Base-by-base conservation (phyloP, 1,139 yeast genomes). In the Saccharomyces hybrid region DNA sequence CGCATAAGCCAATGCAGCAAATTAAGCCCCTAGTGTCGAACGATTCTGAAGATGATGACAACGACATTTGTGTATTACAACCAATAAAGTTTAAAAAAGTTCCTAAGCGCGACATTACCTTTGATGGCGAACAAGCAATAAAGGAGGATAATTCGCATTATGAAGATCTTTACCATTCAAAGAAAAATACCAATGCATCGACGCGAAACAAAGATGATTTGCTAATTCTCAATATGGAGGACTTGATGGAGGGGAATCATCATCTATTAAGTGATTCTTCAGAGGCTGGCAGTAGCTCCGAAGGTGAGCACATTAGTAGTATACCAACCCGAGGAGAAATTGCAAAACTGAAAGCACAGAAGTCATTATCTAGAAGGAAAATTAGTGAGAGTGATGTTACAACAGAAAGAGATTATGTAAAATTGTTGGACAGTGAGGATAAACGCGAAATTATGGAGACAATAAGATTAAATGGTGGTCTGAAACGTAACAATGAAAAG, bases 371-470 rank as follows among this genome's bases (percentile, higher is more conserved):
- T 23, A 26, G 48, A 11, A 46, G 31, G 31, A 46, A 46, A 13
- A 8, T 26, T 16, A 20, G 6, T 11, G 16, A 20, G 16, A 25
- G 47, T 8, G 47, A 50, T 4, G 27, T 51, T 16, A 8, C 54
- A 23, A 53, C 34, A 13, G 67, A 64, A 42, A 62, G 50, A 34
- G 59, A 59, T 23, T 64, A 65, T 49, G 57, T 59, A 5, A 60
- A 61, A 30, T 41, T 61, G n/a, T 53, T 65, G 25, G 58, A 59
- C 49, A 47, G 52, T 7, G 64, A 62, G n/a, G 68, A 65, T 49
- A 62, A 59, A 53, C 13, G 38, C 9, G 64, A 63, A 5, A 48
- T 64, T n/a, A 48, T 58, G 44, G 65, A 60, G 6, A 59, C 56
- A 7, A 52, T 61, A 8, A 52, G 56, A 7, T 54, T 55, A 14